Conservation (phyloP, 768 basidiomycete species). For the Amanita subjunquillea region DNA sequence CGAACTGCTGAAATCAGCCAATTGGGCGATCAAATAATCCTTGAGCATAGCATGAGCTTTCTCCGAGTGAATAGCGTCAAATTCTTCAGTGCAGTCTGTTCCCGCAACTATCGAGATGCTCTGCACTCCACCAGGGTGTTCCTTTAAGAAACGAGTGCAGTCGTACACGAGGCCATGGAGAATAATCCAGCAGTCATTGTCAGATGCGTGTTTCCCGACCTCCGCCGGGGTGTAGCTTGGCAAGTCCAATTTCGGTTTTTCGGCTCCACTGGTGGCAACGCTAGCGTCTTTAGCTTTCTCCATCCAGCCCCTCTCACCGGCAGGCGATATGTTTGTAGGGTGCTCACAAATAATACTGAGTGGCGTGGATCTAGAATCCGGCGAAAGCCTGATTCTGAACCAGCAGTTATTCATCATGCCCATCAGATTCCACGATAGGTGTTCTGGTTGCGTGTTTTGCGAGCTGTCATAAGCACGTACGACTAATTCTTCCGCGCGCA, state of each 20-base stretch:
- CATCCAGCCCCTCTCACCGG: conserved; percentile 54
- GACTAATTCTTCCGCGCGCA: conserved; percentile 24
- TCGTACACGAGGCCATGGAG: conserved; percentile 31
- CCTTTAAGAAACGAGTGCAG: conserved; percentile 35
- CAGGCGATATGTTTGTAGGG: conserved; percentile 20
- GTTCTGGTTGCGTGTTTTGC: conserved; percentile 35
- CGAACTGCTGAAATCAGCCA: conserved; percentile 12
- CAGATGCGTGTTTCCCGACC: background rate
- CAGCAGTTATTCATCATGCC: conserved; percentile 59
- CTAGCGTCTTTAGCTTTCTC: conserved; percentile 32
- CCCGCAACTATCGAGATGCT: conserved; percentile 47
- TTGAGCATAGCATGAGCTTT: conserved; percentile 36
- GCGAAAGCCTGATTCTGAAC: conserved; percentile 3
- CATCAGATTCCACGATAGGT: conserved; percentile 53
- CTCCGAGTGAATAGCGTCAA: conserved; percentile 51
- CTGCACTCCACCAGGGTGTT: conserved; percentile 50
- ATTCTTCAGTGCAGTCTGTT: conserved; percentile 54
- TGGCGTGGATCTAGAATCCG: background rate
- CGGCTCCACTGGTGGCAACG: background rate
- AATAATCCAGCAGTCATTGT: background rate
- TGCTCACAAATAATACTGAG: conserved; percentile 49
- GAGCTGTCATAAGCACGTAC: conserved; percentile 49
- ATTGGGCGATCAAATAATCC: conserved; percentile 45
- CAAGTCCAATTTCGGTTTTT: background rate
- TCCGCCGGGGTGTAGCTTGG: background rate